Base-by-base conservation (phyloP, 257 asterid genomes). In the Verbascum thapsus region DNA sequence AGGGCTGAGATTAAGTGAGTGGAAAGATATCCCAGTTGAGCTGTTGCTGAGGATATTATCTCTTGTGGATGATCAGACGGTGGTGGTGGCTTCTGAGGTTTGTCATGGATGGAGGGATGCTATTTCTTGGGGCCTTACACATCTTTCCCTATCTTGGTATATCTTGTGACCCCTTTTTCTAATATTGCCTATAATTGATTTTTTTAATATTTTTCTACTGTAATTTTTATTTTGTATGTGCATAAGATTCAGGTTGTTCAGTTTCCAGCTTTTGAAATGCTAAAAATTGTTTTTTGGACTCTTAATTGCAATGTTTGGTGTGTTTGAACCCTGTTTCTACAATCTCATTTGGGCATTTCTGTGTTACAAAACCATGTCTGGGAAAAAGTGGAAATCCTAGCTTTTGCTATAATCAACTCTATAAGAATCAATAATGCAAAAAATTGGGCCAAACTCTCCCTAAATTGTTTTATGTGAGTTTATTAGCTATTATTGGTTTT, bases 81-180 rank as follows among this genome's bases (percentile, higher is more conserved):
- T 80, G 78, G 66, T 92, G 60, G 85, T 87, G 43, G 96, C 96
- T 73, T 92, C 97, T 79, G 97, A 88, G 73, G 97, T 92, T 56
- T 92, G 99, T 35, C 83, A 76, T 78, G 99, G 94, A 38, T 92
- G 99, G 99, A 89, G 95, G 76, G 99, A 92, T 65, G 90, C 97
- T 7, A 58, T 92, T 70, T 84, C 84, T 67, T 92, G 91, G 88
- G 99, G 95, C 10, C 87, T 82, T 10, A 76, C 88, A 9, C 87
- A 56, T 61, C 96, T 92, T 48, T 89, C 91, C 66, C 85, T 92
- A 43, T 87, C 91, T 65, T 87, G 99, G 99, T 92, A 88, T 76
- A 10, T 17, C 20, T n/a, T 39, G 3, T 39, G 3, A 3, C 17
- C 10, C 11, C 53, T 23, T 40, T 53, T 16, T 0, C 4, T 37